A percentile compares a stretch with the other conserved stretches of the same genome.
Evolutionary conservation across 345 rosid species (phyloP).

Genomic region (Passiflora organensis): DNA sequence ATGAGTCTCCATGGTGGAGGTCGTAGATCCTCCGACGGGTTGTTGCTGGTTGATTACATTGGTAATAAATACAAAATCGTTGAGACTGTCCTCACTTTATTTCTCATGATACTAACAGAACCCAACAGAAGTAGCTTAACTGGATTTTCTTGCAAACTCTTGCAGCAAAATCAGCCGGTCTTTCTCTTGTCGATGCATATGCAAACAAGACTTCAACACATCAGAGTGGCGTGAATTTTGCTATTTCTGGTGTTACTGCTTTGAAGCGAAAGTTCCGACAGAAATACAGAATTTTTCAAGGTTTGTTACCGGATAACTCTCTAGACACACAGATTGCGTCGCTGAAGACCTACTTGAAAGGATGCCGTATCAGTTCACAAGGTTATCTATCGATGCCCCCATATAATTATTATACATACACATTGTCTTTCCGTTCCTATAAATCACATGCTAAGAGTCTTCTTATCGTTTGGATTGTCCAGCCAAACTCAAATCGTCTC

Average conservation of each 20-base stretch:
- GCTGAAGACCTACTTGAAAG: not conserved
- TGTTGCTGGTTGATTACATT: constrained; percentile 2
- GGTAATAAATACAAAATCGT: not conserved
- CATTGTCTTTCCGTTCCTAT: not conserved
- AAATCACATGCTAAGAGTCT: not conserved
- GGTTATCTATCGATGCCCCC: too few species aligned
- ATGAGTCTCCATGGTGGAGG: not conserved
- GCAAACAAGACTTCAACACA: not conserved
- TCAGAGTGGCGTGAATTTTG: constrained; percentile 3
- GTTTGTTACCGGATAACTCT: not conserved
- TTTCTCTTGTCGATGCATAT: constrained; percentile 1
- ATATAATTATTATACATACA: too few species aligned
- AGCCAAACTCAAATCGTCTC: not conserved
- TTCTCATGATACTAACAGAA: not conserved
- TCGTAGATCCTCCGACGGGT: constrained; percentile 1
- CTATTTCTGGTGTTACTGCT: constrained; percentile 6
- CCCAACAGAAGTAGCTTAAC: not conserved
- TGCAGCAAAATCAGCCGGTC: constrained; percentile 12
- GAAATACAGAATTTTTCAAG: not conserved
- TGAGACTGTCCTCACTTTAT: not conserved
- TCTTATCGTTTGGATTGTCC: not conserved
- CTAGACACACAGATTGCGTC: not conserved
- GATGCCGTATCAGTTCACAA: too few species aligned
- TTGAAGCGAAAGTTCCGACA: not conserved
- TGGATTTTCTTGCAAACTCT: not conserved